Evolutionary conservation across 768 basidiomycete species (phyloP), one percentile per base, ranked within the genome.

Genomic region (Psilocybe cyanescens): DNA sequence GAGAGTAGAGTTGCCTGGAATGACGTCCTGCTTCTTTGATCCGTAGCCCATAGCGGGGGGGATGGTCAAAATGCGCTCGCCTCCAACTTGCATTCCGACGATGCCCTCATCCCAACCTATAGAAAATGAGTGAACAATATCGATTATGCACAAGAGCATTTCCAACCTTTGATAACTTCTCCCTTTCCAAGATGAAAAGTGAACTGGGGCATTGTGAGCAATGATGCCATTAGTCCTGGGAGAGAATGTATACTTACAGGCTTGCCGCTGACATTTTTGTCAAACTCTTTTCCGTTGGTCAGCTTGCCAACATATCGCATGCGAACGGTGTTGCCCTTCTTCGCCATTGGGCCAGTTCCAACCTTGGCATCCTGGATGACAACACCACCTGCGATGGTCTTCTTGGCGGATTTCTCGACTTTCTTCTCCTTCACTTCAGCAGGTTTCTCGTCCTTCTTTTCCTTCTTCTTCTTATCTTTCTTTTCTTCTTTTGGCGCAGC

Each of bases 261-360:
- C 68, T 90, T 89, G 67, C 96, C 96, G 74, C 87, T 90, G 65
- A 81, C 84, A 74, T 95, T 95, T 66, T 83, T 79, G 76, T 95
- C 94, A 66, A 95, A 95, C 17, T 87, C 65, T 67, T 86, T 89
- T 67, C 90, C 91, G 62, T 88, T 86, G 55, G 78, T 74, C 46
- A 97, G 81, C 79, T 95, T 97, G 66, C 97, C 97, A 67, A 99
- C 89, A 76, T 98, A 99, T 59, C 97, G 82, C 90, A 99, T 92
- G 57, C 79, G 80, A 52, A 97, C 83, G 46, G 79, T 88, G 76
- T 90, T 87, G 14, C 96, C 96, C 58, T 87, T 85, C 81, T 96
- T 97, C 16, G 92, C 95, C 69, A 82, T 80, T 39, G 91, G 86
- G n/a, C 97, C 97, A 1, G 84, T 85, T 48, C 97, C 97, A 50